These are phyloP conservation scores for Neurospora sp. DNA, from an alignment of 495 filamentous ascomycete species.

Conservation along the genomic window DNA sequence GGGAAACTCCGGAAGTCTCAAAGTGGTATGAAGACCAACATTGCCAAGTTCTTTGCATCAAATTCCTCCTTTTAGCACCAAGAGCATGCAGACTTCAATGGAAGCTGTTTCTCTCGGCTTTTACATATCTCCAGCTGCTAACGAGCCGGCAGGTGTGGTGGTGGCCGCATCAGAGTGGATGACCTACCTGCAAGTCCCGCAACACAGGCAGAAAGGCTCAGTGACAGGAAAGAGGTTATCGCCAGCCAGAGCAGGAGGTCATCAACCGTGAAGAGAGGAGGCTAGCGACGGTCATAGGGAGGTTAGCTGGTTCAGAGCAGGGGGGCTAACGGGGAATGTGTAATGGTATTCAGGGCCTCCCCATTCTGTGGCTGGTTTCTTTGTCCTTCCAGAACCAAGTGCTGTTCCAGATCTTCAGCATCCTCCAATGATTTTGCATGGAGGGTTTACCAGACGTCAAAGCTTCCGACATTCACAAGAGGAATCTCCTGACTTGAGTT, in stretches of 20 bases:
- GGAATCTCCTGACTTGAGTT: background rate
- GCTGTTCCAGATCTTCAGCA: background rate
- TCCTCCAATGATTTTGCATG: background rate
- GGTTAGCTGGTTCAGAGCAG: background rate
- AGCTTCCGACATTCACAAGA: background rate
- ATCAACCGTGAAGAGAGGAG: background rate
- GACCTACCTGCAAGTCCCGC: background rate
- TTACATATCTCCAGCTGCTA: background rate
- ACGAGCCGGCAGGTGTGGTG: background rate
- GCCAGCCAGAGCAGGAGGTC: background rate
- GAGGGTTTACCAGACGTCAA: background rate
- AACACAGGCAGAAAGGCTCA: background rate
- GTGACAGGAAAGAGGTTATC: background rate
- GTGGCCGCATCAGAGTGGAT: background rate
- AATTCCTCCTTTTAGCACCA: background rate
- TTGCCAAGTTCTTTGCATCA: background rate
- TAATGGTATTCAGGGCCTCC: background rate
- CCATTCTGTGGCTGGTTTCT: background rate
- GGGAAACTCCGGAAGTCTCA: background rate
- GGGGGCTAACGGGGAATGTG: background rate
- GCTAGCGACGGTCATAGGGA: background rate
- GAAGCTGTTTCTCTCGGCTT: background rate
- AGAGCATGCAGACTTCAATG: background rate
- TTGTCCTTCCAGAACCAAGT: background rate
- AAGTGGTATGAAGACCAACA: background rate